Conservation (phyloP, 2,329 filamentous ascomycete genomes). For the Aspergillus oerlinghausenensis region DNA sequence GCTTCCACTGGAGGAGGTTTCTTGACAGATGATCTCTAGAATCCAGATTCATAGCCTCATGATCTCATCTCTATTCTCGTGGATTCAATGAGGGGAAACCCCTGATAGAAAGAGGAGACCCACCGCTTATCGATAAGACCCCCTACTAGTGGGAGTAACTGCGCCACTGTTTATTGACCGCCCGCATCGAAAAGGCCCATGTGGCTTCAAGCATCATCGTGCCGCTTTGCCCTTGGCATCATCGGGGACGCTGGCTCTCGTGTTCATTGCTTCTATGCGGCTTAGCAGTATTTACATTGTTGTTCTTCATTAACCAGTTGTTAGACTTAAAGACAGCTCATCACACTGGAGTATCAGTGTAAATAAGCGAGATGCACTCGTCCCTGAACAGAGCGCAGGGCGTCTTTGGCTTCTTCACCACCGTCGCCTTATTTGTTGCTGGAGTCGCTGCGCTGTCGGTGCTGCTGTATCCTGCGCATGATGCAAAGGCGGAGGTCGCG, state of each 20-base stretch:
- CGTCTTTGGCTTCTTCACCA: conserved; percentile 97
- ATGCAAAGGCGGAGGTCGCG: conserved; percentile 50
- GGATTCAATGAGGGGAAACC: not conserved
- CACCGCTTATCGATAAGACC: conserved; percentile 15
- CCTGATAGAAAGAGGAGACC: not conserved
- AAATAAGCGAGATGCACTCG: conserved; percentile 68
- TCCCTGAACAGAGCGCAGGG: conserved; percentile 80
- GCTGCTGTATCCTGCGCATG: conserved; percentile 51
- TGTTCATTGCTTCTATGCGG: not conserved
- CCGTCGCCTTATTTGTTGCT: conserved; percentile 77
- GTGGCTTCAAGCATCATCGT: conserved; percentile 12
- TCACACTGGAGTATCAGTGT: not conserved
- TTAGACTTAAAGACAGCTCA: not conserved
- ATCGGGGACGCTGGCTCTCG: not conserved
- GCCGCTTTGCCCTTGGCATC: not conserved
- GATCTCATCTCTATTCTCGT: not conserved
- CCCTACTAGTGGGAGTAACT: not conserved
- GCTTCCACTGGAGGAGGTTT: not conserved
- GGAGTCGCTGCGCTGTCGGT: conserved; percentile 77
- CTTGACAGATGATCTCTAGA: not conserved
- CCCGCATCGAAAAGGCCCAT: conserved; percentile 21
- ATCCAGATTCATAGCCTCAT: not conserved
- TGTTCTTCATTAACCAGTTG: not conserved
- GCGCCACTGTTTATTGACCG: conserved; percentile 19
- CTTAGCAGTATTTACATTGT: not conserved